Evolutionary conservation across 352 stramenopile species (phyloP), one percentile per base, ranked within the genome.

Genomic region (Globisporangium polare): DNA sequence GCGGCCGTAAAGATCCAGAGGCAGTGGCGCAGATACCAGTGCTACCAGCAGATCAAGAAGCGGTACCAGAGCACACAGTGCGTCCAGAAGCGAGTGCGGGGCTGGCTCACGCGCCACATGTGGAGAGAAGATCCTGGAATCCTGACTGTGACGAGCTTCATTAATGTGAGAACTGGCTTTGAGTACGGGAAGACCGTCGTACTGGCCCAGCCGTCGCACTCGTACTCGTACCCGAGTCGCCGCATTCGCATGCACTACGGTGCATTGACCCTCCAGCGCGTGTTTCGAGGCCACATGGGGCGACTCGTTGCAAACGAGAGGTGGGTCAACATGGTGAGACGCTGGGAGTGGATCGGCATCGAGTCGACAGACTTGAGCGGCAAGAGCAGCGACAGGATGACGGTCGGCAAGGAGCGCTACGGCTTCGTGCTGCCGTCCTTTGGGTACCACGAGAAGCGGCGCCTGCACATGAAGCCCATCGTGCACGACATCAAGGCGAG

Each of bases 301-400:
- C 78, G 81, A n/a, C 45, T 92, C 7, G 24, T 43, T 0, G 80
- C 79, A 8, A 92, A 89, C 64, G 66, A 75, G n/a, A 55, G 58
- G n/a, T 90, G 83, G 83, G 67, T 72, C n/a, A 67, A 46, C 5
- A 92, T 90, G 78, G 54, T 90, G n/a, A 77, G 69, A 52, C 71
- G 79, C 20, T 93, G 83, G 83, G 71, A 90, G 59, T 93, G 83
- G 83, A 71, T 93, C 47, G 71, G 74, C 8, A 74, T 90, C 17
- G 70, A 62, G 9, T 46, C 65, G 7, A 73, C 47, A 17, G 62
- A 74, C 51, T 63, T 53, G 15, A 75, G 47, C 18, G 65, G 68
- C 4, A 53, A 71, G 20, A 75, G 69, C 39, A 80, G 61, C 31
- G 78, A 90, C 54, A 80, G 71, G 27, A 80, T 90, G 77, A 75